Evolutionary conservation across 768 basidiomycete species (phyloP).

Genomic region (Rubroboletus pulcherrimus): DNA sequence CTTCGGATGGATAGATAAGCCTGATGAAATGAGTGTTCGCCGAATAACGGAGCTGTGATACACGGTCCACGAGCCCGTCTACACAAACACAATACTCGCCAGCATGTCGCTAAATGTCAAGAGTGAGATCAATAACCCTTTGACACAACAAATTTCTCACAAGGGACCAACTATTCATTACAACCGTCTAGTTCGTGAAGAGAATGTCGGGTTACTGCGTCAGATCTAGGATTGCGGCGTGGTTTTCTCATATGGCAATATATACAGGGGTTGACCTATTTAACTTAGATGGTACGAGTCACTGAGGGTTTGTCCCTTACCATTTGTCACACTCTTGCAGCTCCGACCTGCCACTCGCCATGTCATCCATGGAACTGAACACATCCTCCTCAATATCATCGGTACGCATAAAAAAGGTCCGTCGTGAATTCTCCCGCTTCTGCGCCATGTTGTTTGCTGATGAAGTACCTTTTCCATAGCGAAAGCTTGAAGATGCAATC

Average conservation of each 20-base stretch:
- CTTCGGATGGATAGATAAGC: too few species aligned
- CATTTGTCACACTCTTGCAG: not conserved
- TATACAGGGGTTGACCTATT: not conserved
- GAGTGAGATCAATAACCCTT: not conserved
- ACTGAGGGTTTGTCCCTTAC: not conserved
- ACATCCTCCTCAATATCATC: conserved; percentile 16
- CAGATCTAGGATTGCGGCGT: not conserved
- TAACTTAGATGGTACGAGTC: not conserved
- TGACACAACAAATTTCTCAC: not conserved
- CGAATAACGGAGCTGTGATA: not conserved
- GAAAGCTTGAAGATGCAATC: conserved; percentile 82
- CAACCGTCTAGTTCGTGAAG: not conserved
- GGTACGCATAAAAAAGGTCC: conserved; percentile 44
- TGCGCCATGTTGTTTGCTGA: not conserved
- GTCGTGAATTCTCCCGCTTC: not conserved
- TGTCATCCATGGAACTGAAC: conserved; percentile 13
- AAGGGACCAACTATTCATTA: not conserved
- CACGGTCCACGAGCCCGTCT: not conserved
- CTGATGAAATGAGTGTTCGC: not conserved
- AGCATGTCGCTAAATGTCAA: not conserved
- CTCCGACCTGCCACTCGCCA: not conserved
- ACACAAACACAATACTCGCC: not conserved
- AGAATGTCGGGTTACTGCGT: not conserved
- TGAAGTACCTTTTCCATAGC: conserved; percentile 34
- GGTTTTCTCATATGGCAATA: not conserved